Evolutionary conservation across 1,139 yeast species (phyloP).

Genomic region (Yamadazyma dushanensis): DNA sequence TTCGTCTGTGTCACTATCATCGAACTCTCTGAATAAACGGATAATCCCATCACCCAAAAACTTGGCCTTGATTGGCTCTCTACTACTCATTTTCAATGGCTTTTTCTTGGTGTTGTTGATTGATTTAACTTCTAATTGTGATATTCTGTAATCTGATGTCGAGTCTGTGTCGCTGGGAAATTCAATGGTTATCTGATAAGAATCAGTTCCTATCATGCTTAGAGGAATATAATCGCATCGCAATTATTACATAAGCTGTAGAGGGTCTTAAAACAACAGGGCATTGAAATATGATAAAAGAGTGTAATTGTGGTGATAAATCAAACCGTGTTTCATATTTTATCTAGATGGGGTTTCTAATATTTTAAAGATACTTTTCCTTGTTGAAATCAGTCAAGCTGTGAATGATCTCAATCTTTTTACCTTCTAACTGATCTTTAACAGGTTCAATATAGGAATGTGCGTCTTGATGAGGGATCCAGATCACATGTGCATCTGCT

Average conservation of each 20-base stretch:
- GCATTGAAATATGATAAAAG: too few species aligned
- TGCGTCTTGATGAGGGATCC: slow-evolving; percentile 89
- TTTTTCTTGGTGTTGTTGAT: slow-evolving; percentile 24
- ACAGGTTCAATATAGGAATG: slow-evolving; percentile 31
- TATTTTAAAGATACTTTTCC: slow-evolving; percentile 50
- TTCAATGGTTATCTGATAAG: slow-evolving; percentile 41
- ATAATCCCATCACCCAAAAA: slow-evolving; percentile 74
- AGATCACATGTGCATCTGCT: slow-evolving; percentile 82
- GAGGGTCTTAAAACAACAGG: too few species aligned
- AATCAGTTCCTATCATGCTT: slow-evolving; percentile 45
- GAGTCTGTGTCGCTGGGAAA: slow-evolving; percentile 13
- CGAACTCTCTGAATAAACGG: slow-evolving; percentile 59
- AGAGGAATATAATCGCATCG: not conserved
- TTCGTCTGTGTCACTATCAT: slow-evolving; percentile 14
- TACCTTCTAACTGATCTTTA: slow-evolving; percentile 30
- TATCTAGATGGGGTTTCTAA: too few species aligned
- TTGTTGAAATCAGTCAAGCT: slow-evolving; percentile 45
- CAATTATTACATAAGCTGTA: not conserved
- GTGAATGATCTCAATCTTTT: slow-evolving; percentile 44
- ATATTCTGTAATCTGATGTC: slow-evolving; percentile 33
- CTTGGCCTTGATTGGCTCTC: slow-evolving; percentile 56
- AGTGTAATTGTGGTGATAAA: too few species aligned
- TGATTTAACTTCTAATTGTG: slow-evolving; percentile 30
- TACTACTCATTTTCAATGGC: slow-evolving; percentile 18
- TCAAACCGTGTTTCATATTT: too few species aligned